Conservation (phyloP, 208 protist genomes). For the Wallacemonas sp. region DNA sequence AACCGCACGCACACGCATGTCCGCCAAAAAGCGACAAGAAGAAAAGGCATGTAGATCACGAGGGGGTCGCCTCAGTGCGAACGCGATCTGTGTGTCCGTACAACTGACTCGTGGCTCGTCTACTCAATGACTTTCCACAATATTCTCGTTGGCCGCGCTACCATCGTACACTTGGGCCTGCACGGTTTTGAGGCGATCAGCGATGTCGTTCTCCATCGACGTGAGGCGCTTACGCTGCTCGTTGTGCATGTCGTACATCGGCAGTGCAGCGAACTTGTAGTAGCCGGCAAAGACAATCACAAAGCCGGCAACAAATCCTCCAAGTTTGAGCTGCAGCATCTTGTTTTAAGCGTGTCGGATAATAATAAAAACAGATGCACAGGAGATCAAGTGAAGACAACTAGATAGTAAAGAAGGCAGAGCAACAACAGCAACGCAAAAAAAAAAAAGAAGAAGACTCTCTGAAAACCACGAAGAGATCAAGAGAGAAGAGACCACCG, state of each 20-base stretch:
- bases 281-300: conserved; percentile 40
- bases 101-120: too few relatives aligned
- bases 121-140: not conserved
- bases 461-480: too few relatives aligned
- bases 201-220: conserved; percentile 37
- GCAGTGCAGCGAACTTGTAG: conserved; percentile 54
- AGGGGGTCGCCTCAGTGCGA: too few relatives aligned
- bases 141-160: conserved; percentile 8
- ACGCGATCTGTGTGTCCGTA: too few relatives aligned
- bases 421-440: not conserved
- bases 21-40: too few relatives aligned
- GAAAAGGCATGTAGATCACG: too few relatives aligned
- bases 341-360: too few relatives aligned
- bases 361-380: too few relatives aligned
- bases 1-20: too few relatives aligned
- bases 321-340: conserved; percentile 55
- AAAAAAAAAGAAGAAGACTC: too few relatives aligned
- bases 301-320: conserved; percentile 52
- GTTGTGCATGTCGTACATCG: conserved; percentile 44
- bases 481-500: conserved; percentile 20
- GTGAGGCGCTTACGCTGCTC: conserved; percentile 32
- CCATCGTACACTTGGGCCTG: conserved; percentile 22
- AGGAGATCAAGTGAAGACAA: too few relatives aligned
- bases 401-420: too few relatives aligned
- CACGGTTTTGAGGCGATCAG: conserved; percentile 11